Conservation (phyloP, 768 basidiomycete genomes). For the Suillus clintonianus region DNA sequence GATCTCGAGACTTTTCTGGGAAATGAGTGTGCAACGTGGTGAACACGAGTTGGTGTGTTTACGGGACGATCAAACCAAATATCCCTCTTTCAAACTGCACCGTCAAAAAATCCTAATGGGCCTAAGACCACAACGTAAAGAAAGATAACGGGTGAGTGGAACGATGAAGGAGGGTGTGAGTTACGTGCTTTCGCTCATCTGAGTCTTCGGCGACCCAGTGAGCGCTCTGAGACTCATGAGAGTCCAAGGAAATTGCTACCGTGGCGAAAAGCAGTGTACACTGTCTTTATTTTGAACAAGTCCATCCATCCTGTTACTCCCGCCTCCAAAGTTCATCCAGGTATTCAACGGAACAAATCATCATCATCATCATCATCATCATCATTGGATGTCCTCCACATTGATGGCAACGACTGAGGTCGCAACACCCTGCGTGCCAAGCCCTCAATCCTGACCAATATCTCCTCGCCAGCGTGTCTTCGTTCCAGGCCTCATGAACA, state of each 20-base stretch:
- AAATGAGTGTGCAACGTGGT: conserved; percentile 66
- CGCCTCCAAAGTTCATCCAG: not conserved
- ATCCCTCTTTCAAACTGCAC: conserved; percentile 8
- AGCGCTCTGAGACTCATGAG: not conserved
- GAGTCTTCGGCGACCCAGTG: not conserved
- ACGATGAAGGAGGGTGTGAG: not conserved
- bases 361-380: no score
- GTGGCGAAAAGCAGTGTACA: not conserved
- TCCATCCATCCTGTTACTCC: not conserved
- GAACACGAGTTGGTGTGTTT: conserved; percentile 64
- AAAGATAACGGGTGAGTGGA: conserved; percentile 1
- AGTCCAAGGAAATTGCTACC: not conserved
- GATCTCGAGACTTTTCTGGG: conserved; percentile 24
- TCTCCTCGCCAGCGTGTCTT: not conserved
- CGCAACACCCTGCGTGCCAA: not conserved
- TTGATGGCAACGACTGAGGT: not conserved
- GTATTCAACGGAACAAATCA: not conserved
- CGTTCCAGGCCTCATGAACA: not conserved
- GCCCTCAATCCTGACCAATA: not conserved
- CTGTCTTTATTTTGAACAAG: not conserved
- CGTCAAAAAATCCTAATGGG: not conserved
- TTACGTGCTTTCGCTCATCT: not conserved
- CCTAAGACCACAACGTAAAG: not conserved
- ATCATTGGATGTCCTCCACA: not conserved
- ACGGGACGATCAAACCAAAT: conserved; percentile 23